Base-by-base conservation (phyloP, 2,329 filamentous ascomycete genomes). In the Cercospora sesami region DNA sequence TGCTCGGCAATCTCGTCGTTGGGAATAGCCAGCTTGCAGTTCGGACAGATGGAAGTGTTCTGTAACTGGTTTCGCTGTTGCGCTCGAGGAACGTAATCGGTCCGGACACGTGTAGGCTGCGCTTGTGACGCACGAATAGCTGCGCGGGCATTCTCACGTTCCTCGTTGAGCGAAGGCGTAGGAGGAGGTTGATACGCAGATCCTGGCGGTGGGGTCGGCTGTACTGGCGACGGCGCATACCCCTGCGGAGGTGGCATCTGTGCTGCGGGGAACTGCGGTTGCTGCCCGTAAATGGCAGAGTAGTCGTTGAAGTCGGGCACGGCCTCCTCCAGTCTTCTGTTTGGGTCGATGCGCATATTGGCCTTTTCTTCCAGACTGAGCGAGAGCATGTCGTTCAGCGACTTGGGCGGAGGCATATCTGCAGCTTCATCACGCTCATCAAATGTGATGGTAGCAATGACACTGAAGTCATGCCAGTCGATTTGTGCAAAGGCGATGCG, bases 391-490 rank as follows among this genome's bases (percentile, higher is more conserved):
- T 99, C 95, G 71, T 92, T 91, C 51, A 97, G 88, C 5, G 91
- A 93, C 4, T 93, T 95, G 1, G 95, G 95, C 1, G 94, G 91
- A 33, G 94, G 94, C 10, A 99, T 88, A 71, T 95, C 90, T 42
- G 89, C 88, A 71, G 91, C 87, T 73, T 97, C 94, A 78, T 99
- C 95, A 45, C 88, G 87, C 73, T 97, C 94, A 67, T 89, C 93
- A 79, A 99, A 99, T 16, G 93, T 85, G 64, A 99, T 94, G 0
- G 94, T 97, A 80, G 97, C 95, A 55, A 97, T 93, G 21, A 99
- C 91, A 36, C 94, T 90, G 75, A 99, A 99, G 78, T 98, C 94
- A 77, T 96, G 92, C 95, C 95, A 99, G 80, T 99, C 95, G 71
- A 99, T 95, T 74, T 95, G 91, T 1, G 91, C 91, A 79, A 95